phyloP scores from a whole-genome alignment of 208 protist species.

The Leishmania gerbilli region DNA sequence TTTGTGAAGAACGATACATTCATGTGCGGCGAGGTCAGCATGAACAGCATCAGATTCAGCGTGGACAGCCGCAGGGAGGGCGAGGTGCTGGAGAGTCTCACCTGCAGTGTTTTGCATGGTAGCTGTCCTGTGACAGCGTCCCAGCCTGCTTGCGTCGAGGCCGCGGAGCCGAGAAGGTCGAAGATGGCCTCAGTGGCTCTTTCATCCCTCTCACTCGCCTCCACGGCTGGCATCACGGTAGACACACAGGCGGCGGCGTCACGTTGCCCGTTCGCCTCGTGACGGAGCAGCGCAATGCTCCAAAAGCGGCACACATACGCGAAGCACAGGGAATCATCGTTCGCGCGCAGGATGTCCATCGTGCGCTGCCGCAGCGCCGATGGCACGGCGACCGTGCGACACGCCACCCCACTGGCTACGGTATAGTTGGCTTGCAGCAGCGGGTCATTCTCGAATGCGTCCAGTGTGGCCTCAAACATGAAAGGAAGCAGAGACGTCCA shows the following conservation, averaged over 20 bases:
- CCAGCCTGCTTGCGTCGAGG: conserved; percentile 60
- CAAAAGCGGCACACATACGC: conserved; percentile 70
- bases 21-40: conserved; percentile 55
- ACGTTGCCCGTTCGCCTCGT: conserved; percentile 52
- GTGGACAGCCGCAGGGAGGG: conserved; percentile 26
- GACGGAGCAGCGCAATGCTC: conserved; percentile 41
- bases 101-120: conserved; percentile 30
- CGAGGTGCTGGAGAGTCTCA: conserved; percentile 31
- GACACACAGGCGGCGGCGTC: conserved; percentile 53
- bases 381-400: conserved; percentile 40
- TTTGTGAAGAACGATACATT: conserved; percentile 35
- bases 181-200: conserved; percentile 45
- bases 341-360: conserved; percentile 26
- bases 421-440: conserved; percentile 85
- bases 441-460: conserved; percentile 63
- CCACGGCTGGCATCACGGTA: conserved; percentile 19
- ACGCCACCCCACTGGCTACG: conserved; percentile 56
- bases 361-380: conserved; percentile 35
- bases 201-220: conserved; percentile 12
- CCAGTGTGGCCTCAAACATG: conserved; percentile 42
- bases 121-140: conserved; percentile 25
- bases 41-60: conserved; percentile 39
- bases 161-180: conserved; percentile 50
- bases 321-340: conserved; percentile 43
- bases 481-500: conserved; percentile 55